Conservation (phyloP, 1,284 basidiomycete species). For the Puccinia horiana region DNA sequence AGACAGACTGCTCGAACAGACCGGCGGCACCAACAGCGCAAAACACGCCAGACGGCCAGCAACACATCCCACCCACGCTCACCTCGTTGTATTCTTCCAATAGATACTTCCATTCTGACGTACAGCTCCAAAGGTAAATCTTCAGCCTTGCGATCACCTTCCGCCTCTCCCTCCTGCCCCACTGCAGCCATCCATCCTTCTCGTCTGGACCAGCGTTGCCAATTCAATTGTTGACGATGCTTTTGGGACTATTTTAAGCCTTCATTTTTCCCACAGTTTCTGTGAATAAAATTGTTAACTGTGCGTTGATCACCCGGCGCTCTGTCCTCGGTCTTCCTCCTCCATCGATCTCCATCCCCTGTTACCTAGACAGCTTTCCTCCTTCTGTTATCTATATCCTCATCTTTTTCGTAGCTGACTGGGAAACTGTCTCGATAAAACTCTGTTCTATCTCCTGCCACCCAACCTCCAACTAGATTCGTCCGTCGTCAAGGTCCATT, state of each 20-base stretch:
- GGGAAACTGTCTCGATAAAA: neutral
- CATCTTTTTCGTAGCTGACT: slow-evolving; percentile 2
- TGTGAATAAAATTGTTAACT: slow-evolving; percentile 29
- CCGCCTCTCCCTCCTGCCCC: neutral
- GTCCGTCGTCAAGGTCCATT: slow-evolving; percentile 31
- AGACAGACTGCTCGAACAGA: neutral
- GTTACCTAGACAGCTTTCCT: slow-evolving; percentile 13
- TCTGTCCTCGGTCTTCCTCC: slow-evolving; percentile 21
- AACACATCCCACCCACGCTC: slow-evolving; percentile 21
- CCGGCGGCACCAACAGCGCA: neutral
- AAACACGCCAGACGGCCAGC: neutral
- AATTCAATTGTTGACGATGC: slow-evolving; percentile 5
- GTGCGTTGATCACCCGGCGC: slow-evolving; percentile 19
- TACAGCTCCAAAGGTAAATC: slow-evolving; percentile 22
- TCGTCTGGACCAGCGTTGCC: neutral
- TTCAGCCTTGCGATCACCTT: neutral
- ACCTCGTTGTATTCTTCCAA: slow-evolving; percentile 28
- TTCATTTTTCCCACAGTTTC: slow-evolving; percentile 4
- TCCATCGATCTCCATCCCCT: neutral
- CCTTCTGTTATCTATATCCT: neutral
- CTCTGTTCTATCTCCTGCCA: neutral
- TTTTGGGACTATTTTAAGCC: neutral
- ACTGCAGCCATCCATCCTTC: slow-evolving; percentile 6
- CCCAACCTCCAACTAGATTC: slow-evolving; percentile 18
- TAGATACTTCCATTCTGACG: neutral